Base-by-base conservation (phyloP, 805 yeast species). In the Priceomyces medius region DNA sequence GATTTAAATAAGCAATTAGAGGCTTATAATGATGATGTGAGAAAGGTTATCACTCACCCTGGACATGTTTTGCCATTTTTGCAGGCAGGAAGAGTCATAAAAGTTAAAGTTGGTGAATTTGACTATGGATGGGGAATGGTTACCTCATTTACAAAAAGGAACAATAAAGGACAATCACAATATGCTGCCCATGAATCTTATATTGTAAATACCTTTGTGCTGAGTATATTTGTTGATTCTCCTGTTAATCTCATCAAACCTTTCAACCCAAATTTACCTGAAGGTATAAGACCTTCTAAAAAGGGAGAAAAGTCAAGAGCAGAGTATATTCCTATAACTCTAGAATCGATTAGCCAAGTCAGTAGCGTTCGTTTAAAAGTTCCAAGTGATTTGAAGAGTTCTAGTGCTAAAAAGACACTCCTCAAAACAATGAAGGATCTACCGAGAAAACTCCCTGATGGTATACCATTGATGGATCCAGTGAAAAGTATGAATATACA, bases 121-220 rank as follows among this genome's bases (percentile, higher is more conserved):
- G 85, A 88, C 46, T 95, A 89, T 59, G 97, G 97, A n/a, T 93
- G 99, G 99, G 97, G 91, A 43, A 85, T 87, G 58, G 93, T 90
- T 9, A 80, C 86, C 8, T 79, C 81, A 35, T 86, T 83, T 52
- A 72, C 78, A 31, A 90, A 88, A 63, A 76, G 98, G 59, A 64
- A 66, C 35, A 78, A 71, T 54, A 84, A 80, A 55, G 75, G 85
- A 57, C 74, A 77, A 49, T 77, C 79, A 17, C 80, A 77, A 41
- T 88, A 68, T 59, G 73, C 83, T 13, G 97, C 90, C 51, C 97
- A 91, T 60, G 96, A 93, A 58, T 80, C 95, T 0, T 91, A 88
- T 59, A 72, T 93, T 46, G 90, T 90, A 8, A 86, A 83, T 48
- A 97, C 89, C 8, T 79, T 93, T 43, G 84, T 91, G 3, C 79